Evolutionary conservation across 148 eudicot genomes (phyloP).

Genomic region (Camellia sinensis): DNA sequence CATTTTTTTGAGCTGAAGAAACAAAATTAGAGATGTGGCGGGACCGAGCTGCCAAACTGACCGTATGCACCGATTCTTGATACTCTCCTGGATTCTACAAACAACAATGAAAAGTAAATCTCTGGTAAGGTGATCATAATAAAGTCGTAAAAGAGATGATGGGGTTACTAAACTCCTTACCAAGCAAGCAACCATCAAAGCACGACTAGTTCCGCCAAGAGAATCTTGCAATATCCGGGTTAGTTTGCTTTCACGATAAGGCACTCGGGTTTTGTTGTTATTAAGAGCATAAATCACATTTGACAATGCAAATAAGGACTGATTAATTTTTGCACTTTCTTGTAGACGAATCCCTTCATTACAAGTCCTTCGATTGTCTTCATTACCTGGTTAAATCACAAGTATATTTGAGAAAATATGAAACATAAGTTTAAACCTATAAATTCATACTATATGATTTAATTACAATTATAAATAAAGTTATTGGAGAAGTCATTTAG

Average conservation of each 20-base stretch:
- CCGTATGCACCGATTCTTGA: constrained; percentile 84
- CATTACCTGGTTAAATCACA: constrained; percentile 58
- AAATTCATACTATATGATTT: neutral
- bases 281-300: constrained; percentile 90
- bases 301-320: constrained; percentile 80
- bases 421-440: neutral
- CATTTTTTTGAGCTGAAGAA: constrained; percentile 47
- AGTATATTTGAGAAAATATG: neutral
- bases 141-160: neutral
- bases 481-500: neutral
- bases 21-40: constrained; percentile 66
- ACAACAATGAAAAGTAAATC: constrained; percentile 12
- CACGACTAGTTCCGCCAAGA: constrained; percentile 85
- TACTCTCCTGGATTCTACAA: constrained; percentile 83
- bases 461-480: neutral
- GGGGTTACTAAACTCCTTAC: constrained; percentile 31
- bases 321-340: constrained; percentile 92
- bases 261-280: constrained; percentile 63
- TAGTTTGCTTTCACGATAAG: constrained; percentile 89
- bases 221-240: constrained; percentile 97
- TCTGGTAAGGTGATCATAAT: neutral
- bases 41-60: constrained; percentile 90
- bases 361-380: constrained; percentile 82
- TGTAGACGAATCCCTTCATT: constrained; percentile 88
- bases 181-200: constrained; percentile 93